These are phyloP conservation scores for Quercus tomentella DNA, from an alignment of 331 rosid species.

Conservation along the genomic window DNA sequence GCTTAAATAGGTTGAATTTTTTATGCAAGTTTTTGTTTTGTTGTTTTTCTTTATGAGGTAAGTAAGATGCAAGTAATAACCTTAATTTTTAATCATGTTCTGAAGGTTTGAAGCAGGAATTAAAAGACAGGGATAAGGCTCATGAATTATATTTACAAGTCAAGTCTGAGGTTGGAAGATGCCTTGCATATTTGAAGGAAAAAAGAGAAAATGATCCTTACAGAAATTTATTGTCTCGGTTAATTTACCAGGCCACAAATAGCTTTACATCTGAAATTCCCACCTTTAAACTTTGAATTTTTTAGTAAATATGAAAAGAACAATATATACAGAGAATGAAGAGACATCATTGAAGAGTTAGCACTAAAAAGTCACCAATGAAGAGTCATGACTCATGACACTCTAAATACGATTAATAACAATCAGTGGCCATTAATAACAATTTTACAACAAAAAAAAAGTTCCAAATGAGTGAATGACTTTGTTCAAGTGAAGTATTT, in stretches of 20 bases:
- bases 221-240: constrained; percentile 52
- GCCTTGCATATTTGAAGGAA: constrained; percentile 60
- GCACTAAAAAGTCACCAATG: too few species aligned
- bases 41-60: neutral
- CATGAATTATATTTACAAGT: constrained; percentile 62
- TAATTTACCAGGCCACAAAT: constrained; percentile 50
- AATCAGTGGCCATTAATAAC: too few species aligned
- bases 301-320: too few species aligned
- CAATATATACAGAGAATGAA: too few species aligned
- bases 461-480: too few species aligned
- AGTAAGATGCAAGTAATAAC: neutral
- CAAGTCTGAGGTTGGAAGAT: constrained; percentile 69
- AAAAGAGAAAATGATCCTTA: constrained; percentile 77
- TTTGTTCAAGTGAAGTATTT: too few species aligned
- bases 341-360: too few species aligned
- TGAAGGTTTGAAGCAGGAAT: constrained; percentile 64
- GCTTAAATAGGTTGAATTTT: neutral
- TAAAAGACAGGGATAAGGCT: constrained; percentile 51
- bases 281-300: constrained; percentile 60
- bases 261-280: constrained; percentile 64
- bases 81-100: constrained; percentile 11
- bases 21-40: neutral
- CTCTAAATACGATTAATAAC: too few species aligned
- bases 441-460: too few species aligned
- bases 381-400: too few species aligned